A percentile compares a stretch with the other conserved stretches of the same genome.
These are phyloP conservation scores for Trichoderma sp. DNA, from an alignment of 2,329 filamentous ascomycete species.

Conservation along the genomic window DNA sequence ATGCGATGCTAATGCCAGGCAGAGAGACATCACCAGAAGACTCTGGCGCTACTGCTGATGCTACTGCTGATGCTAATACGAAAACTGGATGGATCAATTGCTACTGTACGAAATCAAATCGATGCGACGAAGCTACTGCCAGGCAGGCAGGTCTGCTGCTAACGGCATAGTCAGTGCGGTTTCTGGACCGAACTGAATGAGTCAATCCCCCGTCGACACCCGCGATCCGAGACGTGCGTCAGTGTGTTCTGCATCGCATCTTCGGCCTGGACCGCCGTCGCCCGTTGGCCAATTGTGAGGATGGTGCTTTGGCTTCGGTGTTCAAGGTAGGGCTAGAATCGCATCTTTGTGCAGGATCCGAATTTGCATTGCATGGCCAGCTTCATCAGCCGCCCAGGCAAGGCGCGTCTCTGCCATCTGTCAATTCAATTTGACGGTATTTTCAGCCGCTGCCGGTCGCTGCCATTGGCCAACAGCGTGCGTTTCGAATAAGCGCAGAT, in stretches of 20 bases:
- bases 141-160: neutral
- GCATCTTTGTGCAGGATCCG: neutral
- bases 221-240: conserved; percentile 17
- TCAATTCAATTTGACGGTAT: neutral
- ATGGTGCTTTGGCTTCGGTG: neutral
- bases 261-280: conserved; percentile 6
- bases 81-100: neutral
- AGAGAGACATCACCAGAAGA: neutral
- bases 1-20: neutral
- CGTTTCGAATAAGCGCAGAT: conserved; percentile 1
- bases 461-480: conserved; percentile 3
- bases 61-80: conserved; percentile 9
- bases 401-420: neutral
- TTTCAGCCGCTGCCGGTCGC: neutral
- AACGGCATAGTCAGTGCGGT: neutral
- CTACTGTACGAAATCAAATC: conserved; percentile 2
- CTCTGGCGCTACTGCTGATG: neutral
- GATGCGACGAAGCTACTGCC: neutral
- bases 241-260: conserved; percentile 16
- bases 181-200: neutral
- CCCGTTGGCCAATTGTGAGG: conserved; percentile 6
- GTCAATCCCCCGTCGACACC: conserved; percentile 4
- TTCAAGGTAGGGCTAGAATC: neutral
- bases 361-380: neutral
- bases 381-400: neutral